phyloP scores from a whole-genome alignment of 805 yeast species.

The Maudiozyma barnettii region DNA sequence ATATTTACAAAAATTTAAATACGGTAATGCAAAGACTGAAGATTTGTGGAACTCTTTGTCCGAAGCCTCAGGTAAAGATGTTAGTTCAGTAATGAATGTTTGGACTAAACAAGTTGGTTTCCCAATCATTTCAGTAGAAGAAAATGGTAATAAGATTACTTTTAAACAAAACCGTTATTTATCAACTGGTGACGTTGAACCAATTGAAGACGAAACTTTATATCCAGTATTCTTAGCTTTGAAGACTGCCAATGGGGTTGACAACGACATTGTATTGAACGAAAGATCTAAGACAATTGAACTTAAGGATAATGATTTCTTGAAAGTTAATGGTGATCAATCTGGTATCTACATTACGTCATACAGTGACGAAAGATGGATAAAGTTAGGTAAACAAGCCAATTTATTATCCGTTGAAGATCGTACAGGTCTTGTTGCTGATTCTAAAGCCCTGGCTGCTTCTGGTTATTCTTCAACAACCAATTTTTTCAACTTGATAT shows the following conservation, averaged over 20 bases:
- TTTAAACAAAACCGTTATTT: slow-evolving; percentile 67
- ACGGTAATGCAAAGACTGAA: slow-evolving; percentile 67
- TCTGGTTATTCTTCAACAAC: slow-evolving; percentile 61
- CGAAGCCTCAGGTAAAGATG: slow-evolving; percentile 64
- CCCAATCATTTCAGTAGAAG: slow-evolving; percentile 63
- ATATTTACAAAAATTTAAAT: slow-evolving; percentile 65
- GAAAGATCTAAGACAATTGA: slow-evolving; percentile 39
- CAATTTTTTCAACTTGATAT: slow-evolving; percentile 48
- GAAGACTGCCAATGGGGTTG: slow-evolving; percentile 49
- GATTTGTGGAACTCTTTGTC: slow-evolving; percentile 71
- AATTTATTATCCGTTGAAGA: slow-evolving; percentile 63
- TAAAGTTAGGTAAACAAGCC: slow-evolving; percentile 49
- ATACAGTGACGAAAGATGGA: slow-evolving; percentile 60
- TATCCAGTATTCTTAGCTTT: slow-evolving; percentile 67
- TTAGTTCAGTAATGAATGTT: slow-evolving; percentile 60
- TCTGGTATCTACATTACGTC: slow-evolving; percentile 69
- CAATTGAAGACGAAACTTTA: slow-evolving; percentile 59
- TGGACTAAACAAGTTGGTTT: slow-evolving; percentile 77
- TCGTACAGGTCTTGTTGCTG: slow-evolving; percentile 73
- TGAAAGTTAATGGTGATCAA: slow-evolving; percentile 64
- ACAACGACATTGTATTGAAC: slow-evolving; percentile 48
- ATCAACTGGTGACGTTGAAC: slow-evolving; percentile 66
- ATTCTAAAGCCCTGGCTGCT: slow-evolving; percentile 59
- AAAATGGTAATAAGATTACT: slow-evolving; percentile 41
- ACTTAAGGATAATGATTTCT: slow-evolving; percentile 40